phyloP scores from a whole-genome alignment of 2,329 filamentous ascomycete genomes.

The Graphilbum ipis-grandicollis region DNA sequence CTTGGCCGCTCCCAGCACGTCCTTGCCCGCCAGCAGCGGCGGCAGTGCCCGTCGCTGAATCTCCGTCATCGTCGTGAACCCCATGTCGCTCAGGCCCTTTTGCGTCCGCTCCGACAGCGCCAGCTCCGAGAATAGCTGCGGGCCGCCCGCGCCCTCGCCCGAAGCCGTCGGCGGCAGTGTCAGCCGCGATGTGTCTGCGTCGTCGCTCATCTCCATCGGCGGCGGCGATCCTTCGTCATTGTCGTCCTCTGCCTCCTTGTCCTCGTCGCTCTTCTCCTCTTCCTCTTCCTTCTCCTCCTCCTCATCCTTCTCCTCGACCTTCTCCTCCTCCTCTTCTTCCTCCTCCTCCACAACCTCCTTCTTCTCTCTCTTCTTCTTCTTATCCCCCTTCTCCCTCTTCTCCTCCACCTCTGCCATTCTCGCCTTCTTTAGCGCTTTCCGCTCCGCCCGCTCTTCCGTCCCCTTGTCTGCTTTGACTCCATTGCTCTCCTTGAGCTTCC shows the following conservation, averaged over 20 bases:
- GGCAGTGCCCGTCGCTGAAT: constrained; percentile 82
- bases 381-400: constrained; percentile 3
- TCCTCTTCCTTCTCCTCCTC: constrained; percentile 10
- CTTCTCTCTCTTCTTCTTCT: background rate
- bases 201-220: constrained; percentile 12
- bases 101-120: constrained; percentile 78
- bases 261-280: constrained; percentile 3
- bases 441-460: constrained; percentile 2
- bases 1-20: constrained; percentile 83
- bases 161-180: constrained; percentile 38
- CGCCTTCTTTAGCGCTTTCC: constrained; percentile 9
- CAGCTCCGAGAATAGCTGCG: constrained; percentile 55
- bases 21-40: constrained; percentile 67
- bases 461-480: constrained; percentile 10
- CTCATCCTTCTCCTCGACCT: constrained; percentile 4
- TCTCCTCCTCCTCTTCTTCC: constrained; percentile 8
- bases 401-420: constrained; percentile 1
- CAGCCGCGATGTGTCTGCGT: constrained; percentile 21
- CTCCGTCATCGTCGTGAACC: constrained; percentile 87
- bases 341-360: constrained; percentile 2
- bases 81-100: constrained; percentile 79
- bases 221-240: constrained; percentile 8
- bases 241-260: constrained; percentile 5
- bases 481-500: constrained; percentile 17
- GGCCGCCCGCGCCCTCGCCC: constrained; percentile 33